Conservation (phyloP, 345 rosid genomes). For the Eutrema heterophyllum region DNA sequence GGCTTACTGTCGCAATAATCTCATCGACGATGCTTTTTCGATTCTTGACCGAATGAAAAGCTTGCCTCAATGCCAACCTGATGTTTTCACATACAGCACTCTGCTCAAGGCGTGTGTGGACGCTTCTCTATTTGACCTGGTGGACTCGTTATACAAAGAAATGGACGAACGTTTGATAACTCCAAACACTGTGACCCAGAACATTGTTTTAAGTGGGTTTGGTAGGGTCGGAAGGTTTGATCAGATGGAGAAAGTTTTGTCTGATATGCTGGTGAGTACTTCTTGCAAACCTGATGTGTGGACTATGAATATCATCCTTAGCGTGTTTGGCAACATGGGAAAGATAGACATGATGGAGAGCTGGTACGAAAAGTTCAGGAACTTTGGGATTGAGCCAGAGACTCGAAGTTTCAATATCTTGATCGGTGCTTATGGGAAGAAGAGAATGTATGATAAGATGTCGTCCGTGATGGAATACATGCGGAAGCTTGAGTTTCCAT, state of each 20-base stretch:
- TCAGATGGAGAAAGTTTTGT: conserved; percentile 77
- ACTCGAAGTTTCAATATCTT: conserved; percentile 79
- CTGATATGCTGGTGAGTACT: conserved; percentile 63
- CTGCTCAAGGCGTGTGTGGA: conserved; percentile 74
- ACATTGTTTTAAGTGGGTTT: conserved; percentile 82
- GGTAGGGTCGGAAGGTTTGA: conserved; percentile 71
- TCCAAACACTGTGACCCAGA: conserved; percentile 84
- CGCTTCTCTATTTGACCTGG: conserved; percentile 52
- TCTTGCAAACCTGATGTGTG: conserved; percentile 82
- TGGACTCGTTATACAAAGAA: conserved; percentile 53
- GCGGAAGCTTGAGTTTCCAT: conserved; percentile 81
- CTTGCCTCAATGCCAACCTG: conserved; percentile 74
- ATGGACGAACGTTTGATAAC: conserved; percentile 66
- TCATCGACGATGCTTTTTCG: conserved; percentile 60
- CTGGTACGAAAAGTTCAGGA: conserved; percentile 87
- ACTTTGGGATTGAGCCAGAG: conserved; percentile 80
- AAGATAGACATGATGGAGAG: conserved; percentile 79
- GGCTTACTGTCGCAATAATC: conserved; percentile 64
- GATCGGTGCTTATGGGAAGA: conserved; percentile 89
- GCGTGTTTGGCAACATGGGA: conserved; percentile 83
- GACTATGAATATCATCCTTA: conserved; percentile 82
- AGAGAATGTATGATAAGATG: conserved; percentile 86
- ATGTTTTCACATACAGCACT: conserved; percentile 72
- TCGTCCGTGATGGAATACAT: conserved; percentile 92
- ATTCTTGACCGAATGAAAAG: conserved; percentile 58